Conservation (phyloP, 2,329 filamentous ascomycete species). For the Acephala macrosclerotiorum region DNA sequence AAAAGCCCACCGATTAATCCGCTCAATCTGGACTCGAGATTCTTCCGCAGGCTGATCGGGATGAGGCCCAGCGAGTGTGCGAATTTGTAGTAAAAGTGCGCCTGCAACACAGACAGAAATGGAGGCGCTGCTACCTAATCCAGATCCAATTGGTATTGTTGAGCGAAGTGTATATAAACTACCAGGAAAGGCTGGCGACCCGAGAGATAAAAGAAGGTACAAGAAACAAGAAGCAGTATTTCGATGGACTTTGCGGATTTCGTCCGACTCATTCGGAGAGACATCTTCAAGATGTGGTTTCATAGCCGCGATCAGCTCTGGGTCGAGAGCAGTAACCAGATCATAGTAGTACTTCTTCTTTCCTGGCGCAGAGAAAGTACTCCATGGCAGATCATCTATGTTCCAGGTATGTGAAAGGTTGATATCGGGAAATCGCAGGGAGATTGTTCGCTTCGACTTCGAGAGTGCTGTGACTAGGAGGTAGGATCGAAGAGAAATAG, state of each 20-base stretch:
- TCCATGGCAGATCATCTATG: conserved; percentile 91
- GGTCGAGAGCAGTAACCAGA: conserved; percentile 82
- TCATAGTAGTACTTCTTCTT: conserved; percentile 98
- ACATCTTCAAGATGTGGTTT: conserved; percentile 79
- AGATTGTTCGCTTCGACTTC: conserved; percentile 88
- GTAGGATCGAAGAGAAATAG: conserved; percentile 94
- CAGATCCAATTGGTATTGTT: conserved; percentile 91
- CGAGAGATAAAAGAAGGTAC: conserved; percentile 90
- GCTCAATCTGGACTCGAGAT: conserved; percentile 87
- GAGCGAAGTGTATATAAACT: conserved; percentile 92
- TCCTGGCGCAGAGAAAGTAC: conserved; percentile 75
- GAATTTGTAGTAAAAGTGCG: conserved; percentile 85
- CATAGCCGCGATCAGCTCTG: conserved; percentile 80
- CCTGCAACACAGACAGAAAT: conserved; percentile 88
- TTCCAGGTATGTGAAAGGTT: conserved; percentile 91
- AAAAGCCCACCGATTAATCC: conserved; percentile 98
- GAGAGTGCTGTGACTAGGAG: conserved; percentile 94
- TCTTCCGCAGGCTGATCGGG: conserved; percentile 89
- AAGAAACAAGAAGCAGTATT: conserved; percentile 85
- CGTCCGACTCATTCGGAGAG: conserved; percentile 69
- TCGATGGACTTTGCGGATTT: conserved; percentile 83
- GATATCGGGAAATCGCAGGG: conserved; percentile 90
- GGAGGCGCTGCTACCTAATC: conserved; percentile 92
- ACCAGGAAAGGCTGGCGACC: conserved; percentile 78
- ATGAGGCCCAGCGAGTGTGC: conserved; percentile 88